A percentile compares a stretch with the other conserved stretches of the same genome.
These are phyloP conservation scores for Zymoseptoria tritici DNA, from an alignment of 2,329 filamentous ascomycete genomes.

Conservation along the genomic window DNA sequence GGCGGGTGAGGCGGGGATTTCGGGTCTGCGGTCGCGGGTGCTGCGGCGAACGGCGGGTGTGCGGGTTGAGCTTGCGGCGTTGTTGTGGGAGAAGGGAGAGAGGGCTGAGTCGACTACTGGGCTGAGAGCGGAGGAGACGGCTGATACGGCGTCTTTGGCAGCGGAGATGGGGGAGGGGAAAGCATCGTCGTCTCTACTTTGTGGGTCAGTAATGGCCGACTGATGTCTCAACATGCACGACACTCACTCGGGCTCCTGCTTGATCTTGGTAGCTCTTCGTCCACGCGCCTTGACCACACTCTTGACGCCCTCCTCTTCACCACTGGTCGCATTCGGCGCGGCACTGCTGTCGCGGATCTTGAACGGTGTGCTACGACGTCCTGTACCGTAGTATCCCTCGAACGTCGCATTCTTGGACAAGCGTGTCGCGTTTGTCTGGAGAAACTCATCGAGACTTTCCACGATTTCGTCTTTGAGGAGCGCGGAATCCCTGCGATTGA, in stretches of 20 bases:
- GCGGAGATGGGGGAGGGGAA: constrained; percentile 14
- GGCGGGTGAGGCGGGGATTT: constrained; percentile 65
- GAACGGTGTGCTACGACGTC: constrained; percentile 44
- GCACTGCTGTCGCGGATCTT: constrained; percentile 34
- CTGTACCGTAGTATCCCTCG: constrained; percentile 62
- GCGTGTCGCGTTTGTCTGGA: constrained; percentile 59
- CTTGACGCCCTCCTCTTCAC: constrained; percentile 25
- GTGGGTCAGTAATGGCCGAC: too few relatives aligned
- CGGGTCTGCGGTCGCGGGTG: constrained; percentile 13
- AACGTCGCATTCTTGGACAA: constrained; percentile 59
- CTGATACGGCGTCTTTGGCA: constrained; percentile 9
- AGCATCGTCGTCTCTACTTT: constrained; percentile 15
- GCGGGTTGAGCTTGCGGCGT: constrained; percentile 16
- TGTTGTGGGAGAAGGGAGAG: constrained; percentile 9
- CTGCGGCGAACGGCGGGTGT: constrained; percentile 17
- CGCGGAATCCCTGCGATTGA: constrained; percentile 39
- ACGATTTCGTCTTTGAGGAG: constrained; percentile 77
- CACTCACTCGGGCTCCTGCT: constrained; percentile 31
- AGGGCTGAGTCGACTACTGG: constrained; percentile 4
- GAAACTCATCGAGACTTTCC: constrained; percentile 62
- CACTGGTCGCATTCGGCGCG: constrained; percentile 14
- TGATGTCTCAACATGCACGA: too few relatives aligned
- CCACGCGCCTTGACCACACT: constrained; percentile 23
- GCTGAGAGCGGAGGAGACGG: constrained; percentile 6
- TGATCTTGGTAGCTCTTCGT: constrained; percentile 28